Percentiles rank a stretch among this genome's conserved stretches.
These are phyloP conservation scores for Neurospora sp. DNA, from an alignment of 495 filamentous ascomycete species.

Conservation along the genomic window DNA sequence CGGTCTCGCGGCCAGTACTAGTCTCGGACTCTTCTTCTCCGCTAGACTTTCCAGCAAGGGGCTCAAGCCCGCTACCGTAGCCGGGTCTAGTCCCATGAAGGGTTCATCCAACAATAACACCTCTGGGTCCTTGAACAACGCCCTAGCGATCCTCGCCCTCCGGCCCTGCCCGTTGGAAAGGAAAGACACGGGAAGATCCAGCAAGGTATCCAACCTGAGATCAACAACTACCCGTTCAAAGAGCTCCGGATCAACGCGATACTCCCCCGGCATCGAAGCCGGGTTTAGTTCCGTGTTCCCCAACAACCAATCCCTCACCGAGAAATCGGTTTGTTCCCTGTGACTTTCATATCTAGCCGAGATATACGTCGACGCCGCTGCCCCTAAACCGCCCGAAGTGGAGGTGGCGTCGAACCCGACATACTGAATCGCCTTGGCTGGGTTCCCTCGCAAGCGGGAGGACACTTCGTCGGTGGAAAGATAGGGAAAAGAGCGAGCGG, in stretches of 20 bases:
- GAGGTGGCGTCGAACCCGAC: slow-evolving; percentile 69
- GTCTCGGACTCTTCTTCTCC: slow-evolving; percentile 49
- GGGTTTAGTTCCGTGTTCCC: slow-evolving; percentile 69
- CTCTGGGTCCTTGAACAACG: slow-evolving; percentile 67
- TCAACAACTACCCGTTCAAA: slow-evolving; percentile 53
- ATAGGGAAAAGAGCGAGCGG: slow-evolving; percentile 65
- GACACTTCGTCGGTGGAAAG: slow-evolving; percentile 54
- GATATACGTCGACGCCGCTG: slow-evolving; percentile 60
- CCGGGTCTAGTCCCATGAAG: slow-evolving; percentile 93
- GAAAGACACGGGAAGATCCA: slow-evolving; percentile 73
- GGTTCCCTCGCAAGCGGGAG: slow-evolving; percentile 36
- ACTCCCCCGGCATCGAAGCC: slow-evolving; percentile 25
- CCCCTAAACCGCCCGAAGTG: slow-evolving; percentile 18
- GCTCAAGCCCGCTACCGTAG: slow-evolving; percentile 58
- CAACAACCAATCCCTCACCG: slow-evolving; percentile 64
- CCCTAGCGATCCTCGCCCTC: slow-evolving; percentile 77
- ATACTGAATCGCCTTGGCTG: slow-evolving; percentile 62
- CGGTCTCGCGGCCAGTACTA: slow-evolving; percentile 68
- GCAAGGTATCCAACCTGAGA: slow-evolving; percentile 41
- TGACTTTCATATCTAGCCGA: slow-evolving; percentile 88
- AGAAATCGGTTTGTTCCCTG: slow-evolving; percentile 79
- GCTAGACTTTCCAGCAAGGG: slow-evolving; percentile 56
- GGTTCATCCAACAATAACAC: slow-evolving; percentile 85
- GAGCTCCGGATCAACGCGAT: too few species aligned
- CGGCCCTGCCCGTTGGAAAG: slow-evolving; percentile 89